Evolutionary conservation across 2,329 filamentous ascomycete genomes (phyloP).

Genomic region (Fusarium stilboides): DNA sequence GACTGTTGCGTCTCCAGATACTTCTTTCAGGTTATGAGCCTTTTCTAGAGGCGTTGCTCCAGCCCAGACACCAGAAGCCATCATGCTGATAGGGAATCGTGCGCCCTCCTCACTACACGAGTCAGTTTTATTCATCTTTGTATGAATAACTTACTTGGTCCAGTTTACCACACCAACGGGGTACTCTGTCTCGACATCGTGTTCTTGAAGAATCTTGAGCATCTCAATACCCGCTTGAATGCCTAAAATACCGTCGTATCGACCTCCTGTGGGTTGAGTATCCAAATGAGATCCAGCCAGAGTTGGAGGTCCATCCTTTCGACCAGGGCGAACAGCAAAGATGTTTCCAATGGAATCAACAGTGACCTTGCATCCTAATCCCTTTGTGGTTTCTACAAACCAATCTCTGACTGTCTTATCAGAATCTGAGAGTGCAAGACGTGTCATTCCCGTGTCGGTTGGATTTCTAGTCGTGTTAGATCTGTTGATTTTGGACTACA

Average conservation of each 20-base stretch:
- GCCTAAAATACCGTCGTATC: conserved; percentile 85
- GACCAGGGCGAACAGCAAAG: conserved; percentile 79
- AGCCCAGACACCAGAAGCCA: conserved; percentile 83
- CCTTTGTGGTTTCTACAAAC: conserved; percentile 76
- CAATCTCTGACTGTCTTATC: conserved; percentile 82
- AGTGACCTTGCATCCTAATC: conserved; percentile 76
- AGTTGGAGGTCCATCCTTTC: conserved; percentile 72
- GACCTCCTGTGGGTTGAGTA: conserved; percentile 74
- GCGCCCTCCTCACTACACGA: conserved; percentile 80
- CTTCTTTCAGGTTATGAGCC: conserved; percentile 76
- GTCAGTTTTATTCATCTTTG: not conserved
- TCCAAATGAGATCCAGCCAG: conserved; percentile 80
- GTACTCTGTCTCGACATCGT: conserved; percentile 76
- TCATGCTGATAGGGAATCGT: conserved; percentile 82
- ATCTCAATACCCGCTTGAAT: conserved; percentile 82
- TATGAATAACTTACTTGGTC: conserved; percentile 70
- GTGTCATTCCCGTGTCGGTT: conserved; percentile 81
- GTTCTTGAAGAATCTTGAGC: conserved; percentile 77
- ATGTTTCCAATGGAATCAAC: conserved; percentile 86
- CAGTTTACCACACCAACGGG: conserved; percentile 83
- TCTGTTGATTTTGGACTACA: fast-evolving
- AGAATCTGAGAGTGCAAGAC: conserved; percentile 78
- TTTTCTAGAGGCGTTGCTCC: conserved; percentile 73
- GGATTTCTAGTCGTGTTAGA: conserved; percentile 40
- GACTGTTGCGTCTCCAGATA: conserved; percentile 53